Conservation (phyloP, 2,329 filamentous ascomycete species). For the Pseudogymnoascus sp. region DNA sequence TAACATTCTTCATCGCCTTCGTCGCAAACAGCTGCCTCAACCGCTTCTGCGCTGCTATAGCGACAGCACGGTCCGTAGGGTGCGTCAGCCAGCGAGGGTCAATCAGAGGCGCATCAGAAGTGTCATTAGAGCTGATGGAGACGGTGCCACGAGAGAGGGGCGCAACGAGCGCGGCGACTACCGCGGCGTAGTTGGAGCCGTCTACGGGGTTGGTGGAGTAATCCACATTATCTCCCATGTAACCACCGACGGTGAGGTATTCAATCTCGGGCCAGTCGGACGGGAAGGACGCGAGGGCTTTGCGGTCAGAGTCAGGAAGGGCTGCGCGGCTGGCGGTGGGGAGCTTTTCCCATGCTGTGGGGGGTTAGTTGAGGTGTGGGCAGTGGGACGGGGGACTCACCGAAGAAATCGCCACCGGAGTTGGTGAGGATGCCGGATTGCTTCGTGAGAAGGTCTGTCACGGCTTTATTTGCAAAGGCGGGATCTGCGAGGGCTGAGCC, state of each 20-base stretch:
- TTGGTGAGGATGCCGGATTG: background rate
- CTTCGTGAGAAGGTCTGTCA: conserved; percentile 8
- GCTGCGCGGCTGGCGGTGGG: background rate
- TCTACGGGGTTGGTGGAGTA: conserved; percentile 18
- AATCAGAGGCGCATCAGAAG: conserved; percentile 29
- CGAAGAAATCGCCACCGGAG: background rate
- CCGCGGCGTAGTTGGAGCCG: conserved; percentile 28
- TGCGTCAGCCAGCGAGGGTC: conserved; percentile 39
- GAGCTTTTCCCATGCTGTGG: background rate
- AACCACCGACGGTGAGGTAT: background rate
- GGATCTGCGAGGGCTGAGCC: background rate
- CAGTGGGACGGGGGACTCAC: background rate
- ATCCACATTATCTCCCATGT: background rate
- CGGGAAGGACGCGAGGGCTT: background rate
- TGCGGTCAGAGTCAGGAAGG: background rate
- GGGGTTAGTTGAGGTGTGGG: background rate
- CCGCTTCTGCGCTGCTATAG: conserved; percentile 36
- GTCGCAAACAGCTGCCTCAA: conserved; percentile 26
- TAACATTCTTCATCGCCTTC: conserved; percentile 12
- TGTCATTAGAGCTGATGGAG: conserved; percentile 31
- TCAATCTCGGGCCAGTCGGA: conserved; percentile 8
- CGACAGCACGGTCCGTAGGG: conserved; percentile 36
- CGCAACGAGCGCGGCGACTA: conserved; percentile 30
- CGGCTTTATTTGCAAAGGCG: background rate
- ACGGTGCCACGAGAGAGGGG: conserved; percentile 38